Percentiles rank a stretch among this genome's conserved stretches.
phyloP scores from a whole-genome alignment of 2,329 filamentous ascomycete species.

The Teratosphaeria destructans region DNA sequence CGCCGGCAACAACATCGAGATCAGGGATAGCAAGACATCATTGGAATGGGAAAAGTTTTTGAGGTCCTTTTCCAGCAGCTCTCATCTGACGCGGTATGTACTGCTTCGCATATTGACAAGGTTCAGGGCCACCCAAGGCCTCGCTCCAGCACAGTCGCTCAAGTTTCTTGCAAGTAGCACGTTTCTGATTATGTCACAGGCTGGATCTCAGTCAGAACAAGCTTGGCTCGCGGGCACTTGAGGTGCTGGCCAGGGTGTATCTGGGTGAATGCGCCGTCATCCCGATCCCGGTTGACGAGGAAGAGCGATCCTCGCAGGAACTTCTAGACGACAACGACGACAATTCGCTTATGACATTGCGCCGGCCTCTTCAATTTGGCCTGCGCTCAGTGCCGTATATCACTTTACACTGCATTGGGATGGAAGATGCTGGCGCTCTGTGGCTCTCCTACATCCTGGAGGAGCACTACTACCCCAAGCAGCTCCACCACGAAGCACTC shows the following conservation, averaged over 20 bases:
- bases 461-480: conserved; percentile 28
- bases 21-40: conserved; percentile 28
- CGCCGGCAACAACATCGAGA: conserved; percentile 34
- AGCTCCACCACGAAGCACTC: conserved; percentile 26
- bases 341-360: background rate
- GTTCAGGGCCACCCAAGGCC: no score
- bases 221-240: conserved; percentile 33
- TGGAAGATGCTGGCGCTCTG: conserved; percentile 30
- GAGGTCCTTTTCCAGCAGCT: conserved; percentile 14
- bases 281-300: conserved; percentile 17
- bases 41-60: conserved; percentile 33
- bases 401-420: conserved; percentile 23
- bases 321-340: conserved; percentile 9
- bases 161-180: background rate
- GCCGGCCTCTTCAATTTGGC: conserved; percentile 19
- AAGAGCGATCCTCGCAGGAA: conserved; percentile 16
- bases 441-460: conserved; percentile 32
- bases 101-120: background rate
- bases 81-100: background rate
- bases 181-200: conserved; percentile 27
- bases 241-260: conserved; percentile 36
- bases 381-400: conserved; percentile 32
- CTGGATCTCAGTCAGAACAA: conserved; percentile 39
- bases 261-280: conserved; percentile 23
- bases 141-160: background rate